These are phyloP conservation scores for Fraxinus cuspidata DNA, from an alignment of 257 asterid species.

Conservation along the genomic window DNA sequence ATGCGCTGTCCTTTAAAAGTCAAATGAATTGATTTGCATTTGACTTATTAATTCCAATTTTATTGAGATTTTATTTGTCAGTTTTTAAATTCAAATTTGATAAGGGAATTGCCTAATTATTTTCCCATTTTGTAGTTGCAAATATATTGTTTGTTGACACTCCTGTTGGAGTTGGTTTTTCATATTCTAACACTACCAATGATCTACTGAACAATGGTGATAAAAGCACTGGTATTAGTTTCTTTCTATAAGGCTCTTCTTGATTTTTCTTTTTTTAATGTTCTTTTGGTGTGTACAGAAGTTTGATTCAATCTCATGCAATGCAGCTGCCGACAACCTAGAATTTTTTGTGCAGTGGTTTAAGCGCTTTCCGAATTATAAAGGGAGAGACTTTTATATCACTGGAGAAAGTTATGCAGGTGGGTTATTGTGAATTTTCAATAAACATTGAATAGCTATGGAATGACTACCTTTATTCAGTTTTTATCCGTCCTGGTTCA, in stretches of 20 bases:
- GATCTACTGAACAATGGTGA: constrained; percentile 80
- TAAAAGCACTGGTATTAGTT: constrained; percentile 67
- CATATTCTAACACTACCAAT: constrained; percentile 84
- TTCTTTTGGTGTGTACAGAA: constrained; percentile 9
- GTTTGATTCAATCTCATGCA: constrained; percentile 26
- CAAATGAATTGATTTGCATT: constrained; percentile 12
- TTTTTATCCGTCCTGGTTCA: neutral
- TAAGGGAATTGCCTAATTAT: constrained; percentile 16
- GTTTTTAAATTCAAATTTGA: neutral
- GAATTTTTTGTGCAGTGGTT: constrained; percentile 74
- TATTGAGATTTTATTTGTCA: constrained; percentile 2
- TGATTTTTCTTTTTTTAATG: constrained; percentile 6
- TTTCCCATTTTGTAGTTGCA: constrained; percentile 60
- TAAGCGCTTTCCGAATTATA: constrained; percentile 83
- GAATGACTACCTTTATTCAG: neutral
- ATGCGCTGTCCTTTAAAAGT: neutral
- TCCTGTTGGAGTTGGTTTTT: constrained; percentile 95
- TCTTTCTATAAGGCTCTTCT: constrained; percentile 1
- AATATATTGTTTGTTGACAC: constrained; percentile 84
- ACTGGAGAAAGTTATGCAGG: constrained; percentile 97
- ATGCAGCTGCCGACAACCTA: constrained; percentile 80
- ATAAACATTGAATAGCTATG: neutral
- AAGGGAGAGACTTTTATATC: constrained; percentile 74
- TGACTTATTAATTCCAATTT: neutral
- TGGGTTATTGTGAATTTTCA: constrained; percentile 29